Percentiles rank a stretch among this genome's conserved stretches.
Conservation (phyloP, 495 filamentous ascomycete genomes). For the Penicillium coprophilum region DNA sequence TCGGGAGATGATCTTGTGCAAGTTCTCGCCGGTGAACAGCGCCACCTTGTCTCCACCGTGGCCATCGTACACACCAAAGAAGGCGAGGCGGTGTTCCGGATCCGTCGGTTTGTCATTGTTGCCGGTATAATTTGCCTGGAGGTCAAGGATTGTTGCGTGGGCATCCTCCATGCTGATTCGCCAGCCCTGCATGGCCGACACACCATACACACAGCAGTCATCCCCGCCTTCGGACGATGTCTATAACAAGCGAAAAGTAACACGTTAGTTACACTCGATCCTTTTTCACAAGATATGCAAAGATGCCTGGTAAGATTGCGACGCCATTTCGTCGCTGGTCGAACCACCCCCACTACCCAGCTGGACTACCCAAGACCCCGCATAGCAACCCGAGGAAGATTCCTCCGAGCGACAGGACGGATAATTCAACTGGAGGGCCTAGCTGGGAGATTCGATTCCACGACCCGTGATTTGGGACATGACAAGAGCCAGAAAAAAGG, state of each 20-base stretch:
- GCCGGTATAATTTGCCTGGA: slow-evolving; percentile 63
- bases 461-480: neutral
- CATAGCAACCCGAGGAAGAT: slow-evolving; percentile 21
- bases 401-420: neutral
- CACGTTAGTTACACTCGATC: slow-evolving; percentile 11
- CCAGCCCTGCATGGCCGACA: slow-evolving; percentile 99
- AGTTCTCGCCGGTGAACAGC: slow-evolving; percentile 84
- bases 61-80: slow-evolving; percentile 98
- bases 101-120: slow-evolving; percentile 59
- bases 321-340: slow-evolving; percentile 1
- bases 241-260: slow-evolving; percentile 45
- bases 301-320: slow-evolving; percentile 6
- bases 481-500: slow-evolving; percentile 6
- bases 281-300: slow-evolving; percentile 2
- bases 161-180: slow-evolving; percentile 99
- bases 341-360: slow-evolving; percentile 13
- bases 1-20: slow-evolving; percentile 91
- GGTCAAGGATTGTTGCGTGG: slow-evolving; percentile 84
- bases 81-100: slow-evolving; percentile 73
- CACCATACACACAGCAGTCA: slow-evolving; percentile 86
- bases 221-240: slow-evolving; percentile 85
- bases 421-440: neutral
- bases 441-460: neutral
- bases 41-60: slow-evolving; percentile 97
- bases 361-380: slow-evolving; percentile 27